Base-by-base conservation (phyloP, 345 rosid species). In the Physaria fendleri region DNA sequence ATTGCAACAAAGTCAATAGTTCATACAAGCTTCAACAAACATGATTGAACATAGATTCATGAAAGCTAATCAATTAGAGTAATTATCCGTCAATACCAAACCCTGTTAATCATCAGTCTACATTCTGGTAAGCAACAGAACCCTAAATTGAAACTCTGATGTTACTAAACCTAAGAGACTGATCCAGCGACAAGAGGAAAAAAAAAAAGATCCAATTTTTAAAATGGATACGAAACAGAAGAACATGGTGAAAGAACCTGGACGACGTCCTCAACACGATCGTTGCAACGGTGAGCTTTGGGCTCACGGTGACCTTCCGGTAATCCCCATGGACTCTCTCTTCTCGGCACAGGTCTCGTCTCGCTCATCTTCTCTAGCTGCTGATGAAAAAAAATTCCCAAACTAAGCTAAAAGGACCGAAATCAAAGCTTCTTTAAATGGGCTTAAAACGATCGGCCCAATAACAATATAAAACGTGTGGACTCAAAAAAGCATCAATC, bases 321-420 rank as follows among this genome's bases (percentile, higher is more conserved):
- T 68, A 43, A 37, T 8, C 95, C 95, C 99, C 99, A 86, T 56
- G 97, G 97, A 49, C 95, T 85, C 77, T 83, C 97, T 44, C 95
- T 82, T 60, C 95, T 75, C 65, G 94, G 97, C 74, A 93, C 97
- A 18, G 95, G 90, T 64, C 98, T 78, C 49, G 83, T 75, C 91
- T 84, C 95, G 43, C 85, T 80, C 92, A 82, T 85, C 30, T 54
- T 64, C 34, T 16, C 50, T 28, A 13, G 7, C 44, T 33, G 5
- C 7, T 13, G 14, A 4, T n/a, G n/a, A n/a, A n/a, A n/a, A n/a
- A n/a, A n/a, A n/a, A n/a, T n/a, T n/a, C n/a, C n/a, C n/a, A n/a
- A n/a, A n/a, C n/a, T n/a, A n/a, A n/a, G n/a, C n/a, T n/a, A n/a
- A n/a, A n/a, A n/a, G n/a, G n/a, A n/a, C n/a, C n/a, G n/a, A n/a